Percentiles rank a stretch among this genome's conserved stretches.
Evolutionary conservation across 805 yeast species (phyloP).

Genomic region (Limtongia smithiae): DNA sequence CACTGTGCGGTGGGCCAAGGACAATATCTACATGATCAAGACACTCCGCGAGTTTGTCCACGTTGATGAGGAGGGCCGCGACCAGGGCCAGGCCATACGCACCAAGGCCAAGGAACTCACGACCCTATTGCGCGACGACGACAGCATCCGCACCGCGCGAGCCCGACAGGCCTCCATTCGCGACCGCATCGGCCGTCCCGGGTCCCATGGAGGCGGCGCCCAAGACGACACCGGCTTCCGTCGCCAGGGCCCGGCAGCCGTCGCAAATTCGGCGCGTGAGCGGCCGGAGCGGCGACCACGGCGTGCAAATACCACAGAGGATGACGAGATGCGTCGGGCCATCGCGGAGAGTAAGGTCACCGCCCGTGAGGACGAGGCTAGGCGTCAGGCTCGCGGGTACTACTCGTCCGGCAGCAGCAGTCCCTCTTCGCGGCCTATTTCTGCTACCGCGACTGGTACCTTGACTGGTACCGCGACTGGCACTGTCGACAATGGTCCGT

Average conservation of each 20-base stretch:
- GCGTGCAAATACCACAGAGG: constrained; percentile 5
- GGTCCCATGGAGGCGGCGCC: background rate
- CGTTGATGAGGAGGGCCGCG: constrained; percentile 70
- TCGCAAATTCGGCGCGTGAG: constrained; percentile 1
- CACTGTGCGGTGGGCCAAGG: constrained; percentile 88
- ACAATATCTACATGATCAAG: constrained; percentile 80
- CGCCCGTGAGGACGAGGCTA: constrained; percentile 72
- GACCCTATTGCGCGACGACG: constrained; percentile 73
- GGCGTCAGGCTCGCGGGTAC: constrained; percentile 37
- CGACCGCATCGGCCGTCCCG: constrained; percentile 18
- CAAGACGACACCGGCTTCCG: constrained; percentile 17
- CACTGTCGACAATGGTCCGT: constrained; percentile 45
- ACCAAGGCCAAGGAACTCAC: constrained; percentile 89
- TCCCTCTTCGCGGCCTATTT: background rate
- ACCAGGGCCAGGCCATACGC: constrained; percentile 84
- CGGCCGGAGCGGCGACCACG: constrained; percentile 6
- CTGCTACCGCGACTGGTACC: constrained; percentile 46
- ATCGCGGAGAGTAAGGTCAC: constrained; percentile 74
- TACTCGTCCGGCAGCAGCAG: background rate
- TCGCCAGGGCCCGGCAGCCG: background rate
- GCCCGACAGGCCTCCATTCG: constrained; percentile 37
- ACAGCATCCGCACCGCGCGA: constrained; percentile 70
- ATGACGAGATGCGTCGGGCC: constrained; percentile 75
- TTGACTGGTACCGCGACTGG: constrained; percentile 67
- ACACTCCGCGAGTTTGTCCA: constrained; percentile 87